These are phyloP conservation scores for Candida fluviatilis DNA, from an alignment of 805 yeast species.

Conservation along the genomic window DNA sequence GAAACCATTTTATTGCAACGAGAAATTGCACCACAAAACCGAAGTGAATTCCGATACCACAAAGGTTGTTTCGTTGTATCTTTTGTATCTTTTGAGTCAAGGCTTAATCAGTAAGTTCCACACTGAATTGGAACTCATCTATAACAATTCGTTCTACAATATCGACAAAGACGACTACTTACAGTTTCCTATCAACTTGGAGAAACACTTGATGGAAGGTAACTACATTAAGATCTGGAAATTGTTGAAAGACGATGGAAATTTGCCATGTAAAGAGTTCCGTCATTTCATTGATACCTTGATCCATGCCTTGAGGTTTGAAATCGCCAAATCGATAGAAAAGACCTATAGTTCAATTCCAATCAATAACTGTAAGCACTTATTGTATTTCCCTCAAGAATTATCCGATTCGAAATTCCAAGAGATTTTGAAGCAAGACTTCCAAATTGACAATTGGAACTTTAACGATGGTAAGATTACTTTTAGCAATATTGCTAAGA, in stretches of 20 bases:
- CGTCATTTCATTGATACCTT: slow-evolving; percentile 71
- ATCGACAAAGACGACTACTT: slow-evolving; percentile 60
- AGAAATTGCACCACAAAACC: slow-evolving; percentile 36
- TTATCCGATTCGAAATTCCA: slow-evolving; percentile 31
- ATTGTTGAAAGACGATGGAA: slow-evolving; percentile 52
- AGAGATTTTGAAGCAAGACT: slow-evolving; percentile 24
- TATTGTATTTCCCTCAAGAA: slow-evolving; percentile 62
- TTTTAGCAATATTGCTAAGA: slow-evolving; percentile 37
- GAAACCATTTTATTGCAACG: slow-evolving; percentile 65
- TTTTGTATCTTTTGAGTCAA: slow-evolving; percentile 72
- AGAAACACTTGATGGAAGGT: slow-evolving; percentile 94
- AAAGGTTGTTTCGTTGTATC: slow-evolving; percentile 72
- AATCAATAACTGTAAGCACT: slow-evolving; percentile 72
- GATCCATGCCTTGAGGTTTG: slow-evolving; percentile 74
- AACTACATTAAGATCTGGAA: slow-evolving; percentile 90
- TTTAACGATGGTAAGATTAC: slow-evolving; percentile 28
- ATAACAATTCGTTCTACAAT: slow-evolving; percentile 51
- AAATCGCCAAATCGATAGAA: slow-evolving; percentile 81
- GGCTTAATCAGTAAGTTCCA: slow-evolving; percentile 88
- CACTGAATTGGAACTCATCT: slow-evolving; percentile 76
- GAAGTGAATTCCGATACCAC: slow-evolving; percentile 34
- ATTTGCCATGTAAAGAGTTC: slow-evolving; percentile 70
- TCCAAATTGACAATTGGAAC: slow-evolving; percentile 32
- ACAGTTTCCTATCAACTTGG: slow-evolving; percentile 82
- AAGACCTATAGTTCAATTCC: slow-evolving; percentile 75